These are phyloP conservation scores for Lactifluus hygrophoroides DNA, from an alignment of 768 basidiomycete genomes.

Conservation along the genomic window DNA sequence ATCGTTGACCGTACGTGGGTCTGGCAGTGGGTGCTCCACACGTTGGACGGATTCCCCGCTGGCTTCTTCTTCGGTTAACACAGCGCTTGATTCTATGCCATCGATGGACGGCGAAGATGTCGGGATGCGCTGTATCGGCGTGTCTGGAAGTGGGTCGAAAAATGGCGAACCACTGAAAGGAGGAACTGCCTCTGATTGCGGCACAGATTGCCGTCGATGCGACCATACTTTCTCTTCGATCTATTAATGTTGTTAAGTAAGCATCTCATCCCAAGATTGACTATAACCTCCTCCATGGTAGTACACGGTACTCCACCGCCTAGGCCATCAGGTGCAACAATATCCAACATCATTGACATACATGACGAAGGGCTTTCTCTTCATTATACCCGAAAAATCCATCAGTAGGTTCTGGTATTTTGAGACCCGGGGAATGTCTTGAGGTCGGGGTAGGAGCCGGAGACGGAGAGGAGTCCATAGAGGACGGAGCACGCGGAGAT, in stretches of 20 bases:
- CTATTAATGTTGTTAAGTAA: conserved; percentile 29
- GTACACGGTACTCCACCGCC: not conserved
- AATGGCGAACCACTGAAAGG: conserved; percentile 24
- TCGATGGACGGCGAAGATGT: not conserved
- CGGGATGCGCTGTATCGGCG: not conserved
- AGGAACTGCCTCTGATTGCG: conserved; percentile 28
- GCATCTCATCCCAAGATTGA: not conserved
- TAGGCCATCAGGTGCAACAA: not conserved
- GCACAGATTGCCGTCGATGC: conserved; percentile 55
- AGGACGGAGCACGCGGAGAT: not conserved
- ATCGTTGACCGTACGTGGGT: not conserved
- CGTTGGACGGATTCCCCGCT: not conserved
- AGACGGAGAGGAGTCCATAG: not conserved
- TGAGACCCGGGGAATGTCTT: conserved; percentile 25
- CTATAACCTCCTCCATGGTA: not conserved
- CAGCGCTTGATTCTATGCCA: not conserved
- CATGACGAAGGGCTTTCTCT: conserved; percentile 68
- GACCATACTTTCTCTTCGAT: conserved; percentile 69
- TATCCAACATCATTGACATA: conserved; percentile 30
- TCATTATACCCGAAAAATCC: conserved; percentile 76
- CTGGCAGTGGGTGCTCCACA: not conserved
- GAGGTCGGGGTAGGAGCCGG: not conserved
- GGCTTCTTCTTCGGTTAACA: not conserved
- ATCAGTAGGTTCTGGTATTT: conserved; percentile 47
- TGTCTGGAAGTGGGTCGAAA: conserved; percentile 1